Base-by-base conservation (phyloP, 164 flowering plant genomes). In the Vitis labrusca region DNA sequence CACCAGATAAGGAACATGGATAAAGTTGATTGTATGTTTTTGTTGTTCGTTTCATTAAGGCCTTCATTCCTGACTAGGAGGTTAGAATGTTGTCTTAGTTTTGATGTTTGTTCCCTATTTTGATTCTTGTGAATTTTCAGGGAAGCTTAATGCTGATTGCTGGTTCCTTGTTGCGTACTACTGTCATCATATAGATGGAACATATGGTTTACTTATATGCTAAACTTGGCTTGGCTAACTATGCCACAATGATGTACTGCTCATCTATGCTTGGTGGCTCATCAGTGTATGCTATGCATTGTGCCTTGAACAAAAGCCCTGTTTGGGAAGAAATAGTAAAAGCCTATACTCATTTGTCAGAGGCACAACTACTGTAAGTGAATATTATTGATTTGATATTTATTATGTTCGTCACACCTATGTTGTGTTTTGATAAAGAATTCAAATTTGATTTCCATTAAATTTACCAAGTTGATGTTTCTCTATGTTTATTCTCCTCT, bases 241-340 rank as follows among this genome's bases (percentile, higher is more conserved):
- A 83, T 60, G 9, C 72, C 1, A 37, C 70, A 3, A 32, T 32
- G 3, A 44, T 56, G 8, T 78, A 78, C 62, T 49, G 67, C 37
- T 82, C 86, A 1, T 86, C 91, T 1, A 66, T 77, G 72, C 48
- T 89, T 16, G 88, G 91, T 56, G 91, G 91, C 10, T 78, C 93
- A 6, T 89, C 91, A 9, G 91, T 89, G 10, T 89, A 84, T 76
- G 91, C 83, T 47, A 90, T 90, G 2, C 74, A 84, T 6, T 70
- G 80, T 52, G 81, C 83, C 8, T 80, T 87, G 15, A 75, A 76
- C 8, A 81, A 71, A 68, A 73, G n/a, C 63, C 89, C 90, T n/a
- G 30, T 63, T 44, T 89, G 93, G 93, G 86, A 76, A 17, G 81
- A 86, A 50, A 89, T 89, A 12, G 73, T 89, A 16, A 71, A 82